phyloP scores from a whole-genome alignment of 2,329 filamentous ascomycete species.

The Pseudogymnoascus sp. region DNA sequence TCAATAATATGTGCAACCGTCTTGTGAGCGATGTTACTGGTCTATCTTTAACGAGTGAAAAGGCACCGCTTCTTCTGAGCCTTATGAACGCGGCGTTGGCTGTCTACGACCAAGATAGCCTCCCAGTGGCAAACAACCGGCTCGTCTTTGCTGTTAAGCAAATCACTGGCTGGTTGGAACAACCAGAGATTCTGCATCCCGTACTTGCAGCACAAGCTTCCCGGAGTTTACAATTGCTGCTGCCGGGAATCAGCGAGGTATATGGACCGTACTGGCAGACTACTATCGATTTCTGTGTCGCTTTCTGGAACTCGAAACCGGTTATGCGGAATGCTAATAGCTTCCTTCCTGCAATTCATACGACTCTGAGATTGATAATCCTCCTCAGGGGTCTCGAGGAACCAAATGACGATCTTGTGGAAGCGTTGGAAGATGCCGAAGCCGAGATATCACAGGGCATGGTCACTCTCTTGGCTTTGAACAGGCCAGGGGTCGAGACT shows the following conservation, averaged over 20 bases:
- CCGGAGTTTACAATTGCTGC: slow-evolving; percentile 48
- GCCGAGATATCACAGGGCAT: slow-evolving; percentile 47
- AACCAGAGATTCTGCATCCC: slow-evolving; percentile 35
- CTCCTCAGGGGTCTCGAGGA: slow-evolving; percentile 57
- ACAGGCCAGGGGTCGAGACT: slow-evolving; percentile 35
- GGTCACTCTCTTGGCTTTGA: slow-evolving; percentile 52
- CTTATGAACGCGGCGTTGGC: slow-evolving; percentile 45
- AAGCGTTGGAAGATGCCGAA: slow-evolving; percentile 58
- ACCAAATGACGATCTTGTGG: slow-evolving; percentile 76
- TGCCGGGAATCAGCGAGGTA: slow-evolving; percentile 69
- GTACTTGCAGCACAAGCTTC: slow-evolving; percentile 43
- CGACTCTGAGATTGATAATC: slow-evolving; percentile 63
- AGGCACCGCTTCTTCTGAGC: slow-evolving; percentile 41
- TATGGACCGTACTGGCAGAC: slow-evolving; percentile 84
- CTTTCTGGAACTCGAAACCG: slow-evolving; percentile 44
- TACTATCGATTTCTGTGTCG: slow-evolving; percentile 48
- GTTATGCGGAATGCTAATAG: slow-evolving; percentile 35
- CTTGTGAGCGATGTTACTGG: slow-evolving; percentile 53
- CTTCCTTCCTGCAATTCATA: slow-evolving; percentile 55
- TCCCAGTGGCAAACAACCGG: slow-evolving; percentile 47
- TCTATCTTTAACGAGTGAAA: slow-evolving; percentile 34
- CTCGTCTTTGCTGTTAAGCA: slow-evolving; percentile 70
- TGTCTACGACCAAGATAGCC: slow-evolving; percentile 42
- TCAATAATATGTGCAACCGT: slow-evolving; percentile 48
- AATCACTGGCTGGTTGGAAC: slow-evolving; percentile 61